Base-by-base conservation (phyloP, 2,329 filamentous ascomycete genomes). In the Aspergillus spinulosporus region DNA sequence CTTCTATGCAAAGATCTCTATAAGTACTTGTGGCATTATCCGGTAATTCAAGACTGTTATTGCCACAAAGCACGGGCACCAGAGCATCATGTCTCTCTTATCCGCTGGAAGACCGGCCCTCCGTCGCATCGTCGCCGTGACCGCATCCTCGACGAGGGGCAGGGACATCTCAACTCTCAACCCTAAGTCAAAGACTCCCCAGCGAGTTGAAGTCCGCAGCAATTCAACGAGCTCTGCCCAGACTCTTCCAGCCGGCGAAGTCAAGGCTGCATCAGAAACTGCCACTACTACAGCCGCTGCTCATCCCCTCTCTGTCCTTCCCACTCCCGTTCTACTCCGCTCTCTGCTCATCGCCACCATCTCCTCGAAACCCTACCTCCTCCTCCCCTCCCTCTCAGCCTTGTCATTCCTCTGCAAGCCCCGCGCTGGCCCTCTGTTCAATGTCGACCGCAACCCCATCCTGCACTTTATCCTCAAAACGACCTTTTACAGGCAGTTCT, bases 401-500 rank as follows among this genome's bases (percentile, higher is more conserved):
- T 88, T 95, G 76, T 82, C 80, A 4, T 72, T 82, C 29, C 82
- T 95, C 61, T 85, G 88, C 36, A 82, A 82, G 51, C 86, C 78
- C 52, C 78, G 83, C 1, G 47, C 59, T 3, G 56, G 59, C 2
- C 55, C 55, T 29, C 56, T 92, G 0, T 78, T 93, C 54, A 87
- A 87, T 70, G 86, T 91, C 3, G 90, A 95, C 69, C 79, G 77
- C 42, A 96, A 96, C 68, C 86, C 86, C 0, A 52, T 94, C 1
- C 80, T 96, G 9, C 82, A 85, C 48, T 82, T 78, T 54, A 72
- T 92, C 40, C 78, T 96, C 49, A 93, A 92, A 52, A 62, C 58
- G 37, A 69, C 66, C 0, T 67, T 96, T 69, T 96, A 96, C 71
- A 85, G 86, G 14, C 92, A 96, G 67, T 96, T 96, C 74, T 96